Conservation (phyloP, 371 early-diverging fungal genomes). For the Mucor indicus region DNA sequence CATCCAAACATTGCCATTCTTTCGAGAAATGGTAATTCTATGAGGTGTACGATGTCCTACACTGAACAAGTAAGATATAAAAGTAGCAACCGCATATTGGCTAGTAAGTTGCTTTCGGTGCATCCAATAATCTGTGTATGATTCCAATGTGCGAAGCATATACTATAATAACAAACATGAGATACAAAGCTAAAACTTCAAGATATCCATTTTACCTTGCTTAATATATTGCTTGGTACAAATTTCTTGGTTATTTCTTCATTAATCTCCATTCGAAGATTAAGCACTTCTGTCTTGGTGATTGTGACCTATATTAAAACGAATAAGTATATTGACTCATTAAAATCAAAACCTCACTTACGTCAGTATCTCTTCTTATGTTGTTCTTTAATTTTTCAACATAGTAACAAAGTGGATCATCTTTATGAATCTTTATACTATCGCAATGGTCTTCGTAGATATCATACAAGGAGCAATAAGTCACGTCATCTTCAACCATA, state of each 20-base stretch:
- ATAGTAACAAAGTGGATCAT: slow-evolving; percentile 77
- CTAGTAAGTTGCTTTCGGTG: slow-evolving; percentile 89
- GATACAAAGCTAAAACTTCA: no score
- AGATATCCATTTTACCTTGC: slow-evolving; percentile 51
- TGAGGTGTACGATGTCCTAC: slow-evolving; percentile 84
- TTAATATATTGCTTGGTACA: slow-evolving; percentile 81
- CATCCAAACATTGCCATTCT: slow-evolving; percentile 79
- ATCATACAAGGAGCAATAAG: slow-evolving; percentile 80
- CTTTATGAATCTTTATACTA: slow-evolving; percentile 63
- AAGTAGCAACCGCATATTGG: slow-evolving; percentile 87
- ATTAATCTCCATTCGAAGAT: slow-evolving; percentile 77
- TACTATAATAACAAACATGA: slow-evolving; percentile 49
- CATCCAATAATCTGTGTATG: slow-evolving; percentile 88
- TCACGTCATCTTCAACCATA: slow-evolving; percentile 87
- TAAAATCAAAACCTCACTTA: slow-evolving; percentile 11
- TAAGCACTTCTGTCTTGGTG: slow-evolving; percentile 67
- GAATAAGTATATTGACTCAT: background rate
- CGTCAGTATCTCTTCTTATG: slow-evolving; percentile 36
- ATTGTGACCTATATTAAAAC: slow-evolving; percentile 15
- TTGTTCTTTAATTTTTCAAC: slow-evolving; percentile 58
- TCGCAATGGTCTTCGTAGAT: slow-evolving; percentile 84
- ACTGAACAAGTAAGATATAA: slow-evolving; percentile 87
- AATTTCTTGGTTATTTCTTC: slow-evolving; percentile 73
- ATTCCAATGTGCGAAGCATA: slow-evolving; percentile 66
- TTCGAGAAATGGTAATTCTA: slow-evolving; percentile 79